Evolutionary conservation across 176 grass and related monocot species (phyloP).

Genomic region (Puya raimondii): DNA sequence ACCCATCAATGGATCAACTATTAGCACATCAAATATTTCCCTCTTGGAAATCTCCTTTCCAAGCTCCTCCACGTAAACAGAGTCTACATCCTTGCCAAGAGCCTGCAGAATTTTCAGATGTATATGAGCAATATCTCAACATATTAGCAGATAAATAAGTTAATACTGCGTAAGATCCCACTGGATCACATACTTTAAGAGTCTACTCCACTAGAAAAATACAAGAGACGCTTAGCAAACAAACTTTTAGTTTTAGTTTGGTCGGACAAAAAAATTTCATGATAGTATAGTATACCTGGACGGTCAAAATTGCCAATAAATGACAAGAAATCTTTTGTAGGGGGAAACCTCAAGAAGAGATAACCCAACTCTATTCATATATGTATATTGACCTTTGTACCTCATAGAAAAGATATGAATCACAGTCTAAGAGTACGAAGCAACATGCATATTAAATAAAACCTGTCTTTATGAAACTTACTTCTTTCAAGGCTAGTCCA

Average conservation of each 20-base stretch:
- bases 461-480: constrained; percentile 10
- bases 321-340: too few species aligned
- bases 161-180: too few species aligned
- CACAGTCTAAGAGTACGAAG: too few species aligned
- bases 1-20: constrained; percentile 70
- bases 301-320: too few species aligned
- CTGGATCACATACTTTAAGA: background rate
- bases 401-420: too few species aligned
- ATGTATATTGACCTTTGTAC: too few species aligned
- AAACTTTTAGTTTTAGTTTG: background rate
- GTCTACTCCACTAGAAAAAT: too few species aligned
- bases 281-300: too few species aligned
- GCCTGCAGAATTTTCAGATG: constrained; percentile 24
- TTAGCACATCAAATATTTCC: constrained; percentile 48
- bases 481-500: constrained; percentile 56
- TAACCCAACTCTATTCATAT: too few species aligned
- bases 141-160: background rate
- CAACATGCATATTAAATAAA: too few species aligned
- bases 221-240: background rate
- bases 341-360: too few species aligned
- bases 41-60: constrained; percentile 41
- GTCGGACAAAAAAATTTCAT: too few species aligned
- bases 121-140: background rate
- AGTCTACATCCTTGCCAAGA: constrained; percentile 50
- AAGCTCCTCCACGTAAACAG: constrained; percentile 62